Conservation (phyloP, 176 grass and related monocot species). For the Neostapfia colusana region DNA sequence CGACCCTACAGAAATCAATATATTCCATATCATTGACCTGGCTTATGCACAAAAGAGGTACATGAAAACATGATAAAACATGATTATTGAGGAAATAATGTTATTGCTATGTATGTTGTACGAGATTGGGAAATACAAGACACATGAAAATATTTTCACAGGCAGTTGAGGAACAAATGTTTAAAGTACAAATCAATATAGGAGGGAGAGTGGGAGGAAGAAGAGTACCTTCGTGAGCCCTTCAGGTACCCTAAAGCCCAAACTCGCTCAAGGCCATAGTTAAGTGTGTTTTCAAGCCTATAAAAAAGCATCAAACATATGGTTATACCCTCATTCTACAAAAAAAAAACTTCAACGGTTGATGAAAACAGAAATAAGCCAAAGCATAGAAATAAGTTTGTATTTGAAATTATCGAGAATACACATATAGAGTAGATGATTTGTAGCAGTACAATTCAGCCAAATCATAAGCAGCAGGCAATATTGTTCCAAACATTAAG, state of each 20-base stretch:
- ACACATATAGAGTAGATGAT: too few species aligned
- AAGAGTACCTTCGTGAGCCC: constrained; percentile 80
- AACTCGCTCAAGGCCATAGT: constrained; percentile 95
- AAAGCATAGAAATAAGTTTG: too few species aligned
- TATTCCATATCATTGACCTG: constrained; percentile 20
- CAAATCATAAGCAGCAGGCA: too few species aligned
- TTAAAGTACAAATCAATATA: neutral
- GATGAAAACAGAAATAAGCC: too few species aligned
- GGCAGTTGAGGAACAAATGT: constrained; percentile 15
- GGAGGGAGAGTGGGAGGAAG: neutral
- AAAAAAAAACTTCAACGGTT: too few species aligned
- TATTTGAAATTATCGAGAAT: too few species aligned
- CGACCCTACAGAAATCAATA: constrained; percentile 56
- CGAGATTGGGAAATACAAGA: neutral
- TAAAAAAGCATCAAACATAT: constrained; percentile 36
- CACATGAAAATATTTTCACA: neutral
- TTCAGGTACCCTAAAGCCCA: constrained; percentile 98
- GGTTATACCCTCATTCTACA: too few species aligned
- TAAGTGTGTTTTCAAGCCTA: constrained; percentile 97
- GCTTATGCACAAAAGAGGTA: constrained; percentile 14
- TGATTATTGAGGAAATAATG: constrained; percentile 12
- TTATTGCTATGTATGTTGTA: neutral
- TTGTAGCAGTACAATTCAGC: too few species aligned
- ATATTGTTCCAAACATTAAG: too few species aligned
- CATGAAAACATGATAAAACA: constrained; percentile 16